Percentiles rank a stretch among this genome's conserved stretches.
Conservation (phyloP, 202 grass and related monocot species). For the Schoenoplectus tabernaemontani region DNA sequence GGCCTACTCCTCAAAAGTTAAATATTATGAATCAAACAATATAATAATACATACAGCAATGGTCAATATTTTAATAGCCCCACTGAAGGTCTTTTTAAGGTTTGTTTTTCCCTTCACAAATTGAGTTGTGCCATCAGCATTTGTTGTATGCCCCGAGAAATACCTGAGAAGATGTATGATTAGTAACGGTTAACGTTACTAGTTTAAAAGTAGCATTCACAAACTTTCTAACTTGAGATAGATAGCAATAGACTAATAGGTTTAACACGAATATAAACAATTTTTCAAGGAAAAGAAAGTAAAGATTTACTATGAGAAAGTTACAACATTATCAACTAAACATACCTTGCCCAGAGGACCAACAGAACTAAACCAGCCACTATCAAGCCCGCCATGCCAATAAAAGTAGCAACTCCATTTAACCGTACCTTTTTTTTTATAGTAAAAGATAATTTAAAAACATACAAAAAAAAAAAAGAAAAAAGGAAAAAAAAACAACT, state of each 20-base stretch:
- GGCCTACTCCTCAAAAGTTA: too few species aligned
- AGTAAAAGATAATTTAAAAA: neutral
- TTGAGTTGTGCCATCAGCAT: slow-evolving; percentile 72
- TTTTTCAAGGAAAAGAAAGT: neutral
- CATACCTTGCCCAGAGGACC: slow-evolving; percentile 87
- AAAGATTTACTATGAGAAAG: slow-evolving; percentile 15
- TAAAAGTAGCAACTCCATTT: slow-evolving; percentile 95
- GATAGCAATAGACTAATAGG: neutral
- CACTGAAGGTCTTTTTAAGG: slow-evolving; percentile 62
- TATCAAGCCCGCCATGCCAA: slow-evolving; percentile 73
- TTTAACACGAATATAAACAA: neutral
- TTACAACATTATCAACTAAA: slow-evolving; percentile 25
- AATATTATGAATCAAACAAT: slow-evolving; percentile 15
- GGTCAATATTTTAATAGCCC: slow-evolving; percentile 86
- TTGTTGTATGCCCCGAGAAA: slow-evolving; percentile 75
- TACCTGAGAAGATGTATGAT: slow-evolving; percentile 37
- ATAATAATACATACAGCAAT: slow-evolving; percentile 67
- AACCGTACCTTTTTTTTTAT: slow-evolving; percentile 73
- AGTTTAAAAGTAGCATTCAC: neutral
- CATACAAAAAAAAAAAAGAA: neutral
- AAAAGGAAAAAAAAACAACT: neutral
- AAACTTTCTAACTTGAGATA: neutral
- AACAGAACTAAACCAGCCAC: slow-evolving; percentile 76
- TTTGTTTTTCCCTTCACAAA: slow-evolving; percentile 63
- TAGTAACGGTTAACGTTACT: neutral